A percentile compares a stretch with the other conserved stretches of the same genome.
These are phyloP conservation scores for Sarcodon aspratus DNA, from an alignment of 768 basidiomycete genomes.

Conservation along the genomic window DNA sequence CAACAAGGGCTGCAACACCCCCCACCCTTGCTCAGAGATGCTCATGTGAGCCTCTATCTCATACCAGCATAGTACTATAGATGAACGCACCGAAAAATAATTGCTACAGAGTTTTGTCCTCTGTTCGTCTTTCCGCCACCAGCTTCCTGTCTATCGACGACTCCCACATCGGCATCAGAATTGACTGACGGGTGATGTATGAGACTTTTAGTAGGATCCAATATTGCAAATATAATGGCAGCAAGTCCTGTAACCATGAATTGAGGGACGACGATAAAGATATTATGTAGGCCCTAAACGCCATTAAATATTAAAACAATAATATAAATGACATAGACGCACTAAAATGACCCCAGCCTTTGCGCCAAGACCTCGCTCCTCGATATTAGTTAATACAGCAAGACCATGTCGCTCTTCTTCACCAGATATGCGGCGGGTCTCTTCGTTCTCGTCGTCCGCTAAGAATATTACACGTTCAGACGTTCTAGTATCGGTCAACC, in stretches of 20 bases:
- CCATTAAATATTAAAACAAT: too few species aligned
- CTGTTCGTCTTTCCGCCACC: constrained; percentile 14
- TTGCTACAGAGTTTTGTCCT: constrained; percentile 59
- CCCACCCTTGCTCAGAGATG: constrained; percentile 31
- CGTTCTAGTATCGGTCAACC: constrained; percentile 26
- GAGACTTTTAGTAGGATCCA: constrained; percentile 51
- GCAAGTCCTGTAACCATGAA: too few species aligned
- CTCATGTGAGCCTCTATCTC: not conserved
- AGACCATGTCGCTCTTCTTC: constrained; percentile 10
- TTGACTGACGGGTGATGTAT: constrained; percentile 18
- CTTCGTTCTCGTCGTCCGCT: constrained; percentile 12
- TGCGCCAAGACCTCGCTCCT: too few species aligned
- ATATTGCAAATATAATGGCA: too few species aligned
- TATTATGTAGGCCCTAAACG: too few species aligned
- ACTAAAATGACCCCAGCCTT: too few species aligned
- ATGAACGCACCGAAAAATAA: too few species aligned
- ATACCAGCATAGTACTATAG: not conserved
- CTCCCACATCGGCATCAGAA: too few species aligned
- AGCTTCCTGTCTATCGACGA: constrained; percentile 7
- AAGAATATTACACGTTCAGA: constrained; percentile 1
- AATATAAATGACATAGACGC: too few species aligned
- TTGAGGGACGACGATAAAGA: too few species aligned
- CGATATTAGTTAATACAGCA: constrained; percentile 8
- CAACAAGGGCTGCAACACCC: too few species aligned
- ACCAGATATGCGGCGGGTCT: too few species aligned